Base-by-base conservation (phyloP, 495 filamentous ascomycete genomes). In the Lineolata rhizophorae region DNA sequence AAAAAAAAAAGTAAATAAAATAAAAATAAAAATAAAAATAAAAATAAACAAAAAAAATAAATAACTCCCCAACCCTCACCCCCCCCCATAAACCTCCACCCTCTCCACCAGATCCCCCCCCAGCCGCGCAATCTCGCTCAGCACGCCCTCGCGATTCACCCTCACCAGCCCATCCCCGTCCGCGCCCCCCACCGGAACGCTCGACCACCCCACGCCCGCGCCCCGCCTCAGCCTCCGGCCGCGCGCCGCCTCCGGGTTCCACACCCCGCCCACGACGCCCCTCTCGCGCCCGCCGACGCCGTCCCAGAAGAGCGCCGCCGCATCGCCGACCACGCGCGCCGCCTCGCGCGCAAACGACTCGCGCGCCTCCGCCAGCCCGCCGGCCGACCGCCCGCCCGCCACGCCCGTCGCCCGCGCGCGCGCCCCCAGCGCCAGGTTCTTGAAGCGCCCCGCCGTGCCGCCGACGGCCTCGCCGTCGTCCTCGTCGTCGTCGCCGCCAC, bases 211-310 rank as follows among this genome's bases (percentile, higher is more conserved):
- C 39, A 76, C n/a, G n/a, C n/a, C n/a, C n/a, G n/a, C n/a, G n/a
- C n/a, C n/a, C n/a, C n/a, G 50, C 28, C 72, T 75, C 32, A 78
- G 50, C 38, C 65, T 81, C 56, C 77, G 84, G 2, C 53, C 41
- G 39, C 70, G 59, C 31, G 48, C 47, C 16, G 50, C 39, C 5
- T 62, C 52, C 3, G 81, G 82, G 41, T 76, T 85, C 84, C 84
- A 94, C 31, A 94, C 47, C 1, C 72, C 82, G 3, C 67, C 74
- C 44, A 94, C 69, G 1, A n/a, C n/a, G n/a, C n/a, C n/a, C n/a
- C 70, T 51, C 27, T 52, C 45, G 26, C 69, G 62, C 1, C 60
- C 55, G 11, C 58, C 46, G 4, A n/a, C n/a, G n/a, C 51, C 55
- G 24, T 76, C 67, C 19, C 71, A 61, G 57, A 92, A 92, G 41